Conservation (phyloP, 2,329 filamentous ascomycete species). For the Arthrobotrys entomopaga region DNA sequence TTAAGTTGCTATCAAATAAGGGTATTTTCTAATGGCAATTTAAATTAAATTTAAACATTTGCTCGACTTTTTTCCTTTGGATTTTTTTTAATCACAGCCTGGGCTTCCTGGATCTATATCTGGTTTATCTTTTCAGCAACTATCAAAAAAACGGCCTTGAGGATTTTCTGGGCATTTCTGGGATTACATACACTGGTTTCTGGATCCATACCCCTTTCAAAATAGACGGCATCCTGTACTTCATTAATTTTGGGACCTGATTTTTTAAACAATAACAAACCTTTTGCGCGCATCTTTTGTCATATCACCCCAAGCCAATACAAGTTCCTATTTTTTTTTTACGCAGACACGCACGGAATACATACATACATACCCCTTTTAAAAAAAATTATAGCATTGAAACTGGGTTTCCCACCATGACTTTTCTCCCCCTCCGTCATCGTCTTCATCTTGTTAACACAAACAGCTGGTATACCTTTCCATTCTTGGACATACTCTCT, state of each 20-base stretch:
- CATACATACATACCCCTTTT: background rate
- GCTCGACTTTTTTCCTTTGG: slow-evolving; percentile 27
- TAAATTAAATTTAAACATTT: background rate
- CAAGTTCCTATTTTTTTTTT: background rate
- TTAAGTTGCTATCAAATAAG: background rate
- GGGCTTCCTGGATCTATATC: slow-evolving; percentile 27
- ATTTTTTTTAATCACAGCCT: background rate
- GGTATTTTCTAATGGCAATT: background rate
- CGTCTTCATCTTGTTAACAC: background rate
- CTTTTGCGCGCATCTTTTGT: slow-evolving; percentile 30
- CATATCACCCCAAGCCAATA: background rate
- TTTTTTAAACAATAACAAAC: slow-evolving; percentile 13
- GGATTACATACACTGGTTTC: slow-evolving; percentile 26
- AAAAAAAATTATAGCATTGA: slow-evolving; percentile 50
- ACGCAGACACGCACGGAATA: too few relatives aligned
- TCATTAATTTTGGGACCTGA: slow-evolving; percentile 33
- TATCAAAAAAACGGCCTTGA: slow-evolving; percentile 9
- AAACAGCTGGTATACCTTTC: slow-evolving; percentile 34
- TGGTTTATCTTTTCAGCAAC: slow-evolving; percentile 8
- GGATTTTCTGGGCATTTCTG: slow-evolving; percentile 22
- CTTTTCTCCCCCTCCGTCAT: background rate
- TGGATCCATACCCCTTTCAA: slow-evolving; percentile 38
- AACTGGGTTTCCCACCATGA: slow-evolving; percentile 35
- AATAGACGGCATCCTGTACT: slow-evolving; percentile 44
- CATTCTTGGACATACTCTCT: slow-evolving; percentile 54